Evolutionary conservation across 106 monocot species (phyloP).

Genomic region (Phalaenopsis aphrodite): DNA sequence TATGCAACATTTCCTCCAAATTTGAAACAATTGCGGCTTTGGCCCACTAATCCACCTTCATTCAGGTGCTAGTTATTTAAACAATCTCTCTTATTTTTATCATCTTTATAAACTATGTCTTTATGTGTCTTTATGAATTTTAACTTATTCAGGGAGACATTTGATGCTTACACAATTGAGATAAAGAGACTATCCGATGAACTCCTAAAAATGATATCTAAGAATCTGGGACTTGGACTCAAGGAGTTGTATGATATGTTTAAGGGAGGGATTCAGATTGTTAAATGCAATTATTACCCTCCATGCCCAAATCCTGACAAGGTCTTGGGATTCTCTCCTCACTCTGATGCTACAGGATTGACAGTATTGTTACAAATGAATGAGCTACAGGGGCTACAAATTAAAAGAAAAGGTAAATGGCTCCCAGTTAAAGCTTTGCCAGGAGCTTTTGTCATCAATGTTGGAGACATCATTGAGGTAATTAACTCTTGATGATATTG

Average conservation of each 20-base stretch:
- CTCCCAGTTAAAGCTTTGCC: too few relatives aligned
- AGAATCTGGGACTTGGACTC: slow-evolving; percentile 1
- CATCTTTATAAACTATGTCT: too few relatives aligned
- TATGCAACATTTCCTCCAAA: slow-evolving; percentile 16
- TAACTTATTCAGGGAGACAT: too few relatives aligned
- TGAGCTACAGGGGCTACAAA: background rate
- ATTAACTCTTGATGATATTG: too few relatives aligned
- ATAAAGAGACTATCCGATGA: too few relatives aligned
- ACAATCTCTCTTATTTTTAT: too few relatives aligned
- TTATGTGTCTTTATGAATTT: too few relatives aligned
- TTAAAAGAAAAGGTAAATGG: too few relatives aligned
- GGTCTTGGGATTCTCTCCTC: slow-evolving; percentile 11
- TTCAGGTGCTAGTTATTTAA: slow-evolving; percentile 21
- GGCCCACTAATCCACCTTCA: slow-evolving; percentile 8
- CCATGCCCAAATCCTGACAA: slow-evolving; percentile 1
- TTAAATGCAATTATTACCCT: slow-evolving; percentile 11
- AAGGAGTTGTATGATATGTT: background rate
- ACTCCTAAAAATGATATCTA: background rate
- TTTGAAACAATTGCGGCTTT: slow-evolving; percentile 14
- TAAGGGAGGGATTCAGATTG: background rate
- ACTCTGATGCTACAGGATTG: slow-evolving; percentile 8
- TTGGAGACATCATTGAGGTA: too few relatives aligned
- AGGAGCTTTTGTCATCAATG: too few relatives aligned
- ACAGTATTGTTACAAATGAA: background rate
- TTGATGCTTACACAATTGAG: too few relatives aligned